Evolutionary conservation across 2,329 filamentous ascomycete genomes (phyloP), one percentile per base, ranked within the genome.

Genomic region (Alternaria dauci): DNA sequence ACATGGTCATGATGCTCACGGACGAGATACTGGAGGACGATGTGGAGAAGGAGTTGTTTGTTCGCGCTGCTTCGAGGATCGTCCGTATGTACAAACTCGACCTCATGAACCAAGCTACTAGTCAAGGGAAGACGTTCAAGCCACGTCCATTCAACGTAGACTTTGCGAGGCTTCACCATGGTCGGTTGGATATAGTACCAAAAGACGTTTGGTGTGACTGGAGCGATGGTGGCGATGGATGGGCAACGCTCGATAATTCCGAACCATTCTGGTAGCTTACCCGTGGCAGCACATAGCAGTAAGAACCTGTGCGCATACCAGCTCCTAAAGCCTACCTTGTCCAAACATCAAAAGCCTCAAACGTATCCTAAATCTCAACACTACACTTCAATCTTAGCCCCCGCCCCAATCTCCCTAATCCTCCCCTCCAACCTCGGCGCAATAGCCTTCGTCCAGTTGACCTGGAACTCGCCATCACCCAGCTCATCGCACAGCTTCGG

Each of bases 401-500:
- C 52, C 9, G 52, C 39, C 8, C 67, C 67, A 30, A 73, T 63
- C 39, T 76, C 75, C 59, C 68, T 78, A 58, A 96, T 96, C 48
- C 93, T 86, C 1, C 92, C 92, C 75, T 96, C 93, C 8, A 94
- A 62, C 58, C 86, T 85, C 1, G 93, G 93, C 56, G 89, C 87
- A 76, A 96, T 94, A 2, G 91, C 90, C 61, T 86, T 87, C 8
- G 92, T 94, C 92, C 93, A 96, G 65, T 89, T 85, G 2, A 86
- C 84, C 38, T 80, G 80, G 32, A 90, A 88, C 52, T 88, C 85
- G 44, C 82, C 82, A 61, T 88, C 88, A 0, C 81, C 84, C 52
- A 88, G 82, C 58, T 84, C 83, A 60, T 91, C 84, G 16, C 85
- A 83, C 55, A 81, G 75, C 6, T 71, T 74, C 9, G 81, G 76